Base-by-base conservation (phyloP, 164 flowering plant species). In the Nymphaea thermarum region DNA sequence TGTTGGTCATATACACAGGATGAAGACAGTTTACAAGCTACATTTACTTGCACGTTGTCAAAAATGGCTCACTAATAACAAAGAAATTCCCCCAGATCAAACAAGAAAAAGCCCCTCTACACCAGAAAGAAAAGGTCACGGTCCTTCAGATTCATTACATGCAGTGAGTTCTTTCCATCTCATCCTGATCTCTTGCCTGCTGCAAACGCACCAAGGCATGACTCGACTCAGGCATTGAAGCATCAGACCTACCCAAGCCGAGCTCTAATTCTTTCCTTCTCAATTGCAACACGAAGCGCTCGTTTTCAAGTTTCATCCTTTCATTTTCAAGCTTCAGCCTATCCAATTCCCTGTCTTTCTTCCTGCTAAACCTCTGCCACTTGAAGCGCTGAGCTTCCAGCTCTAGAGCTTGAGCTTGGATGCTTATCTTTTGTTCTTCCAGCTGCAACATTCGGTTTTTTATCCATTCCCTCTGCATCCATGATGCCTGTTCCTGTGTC, bases 341-440 rank as follows among this genome's bases (percentile, higher is more conserved):
- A 78, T 87, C 89, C 83, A 85, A 45, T 57, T 75, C 94, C 77
- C 94, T 80, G 76, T 90, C 96, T 77, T 92, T 92, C 82, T 86
- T 88, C 71, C 80, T 69, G 70, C 91, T 80, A 45, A 82, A 92
- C 67, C 78, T 89, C 61, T 78, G 67, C 98, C 98, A 91, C 71
- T 91, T 92, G 68, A 87, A 64, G 71, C 88, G 71, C 74, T 85
- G 87, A 77, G 78, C 86, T 79, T 87, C 96, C 4, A 92, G 73
- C 81, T 92, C 93, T 12, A 80, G 81, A 11, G 86, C 83, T 64
- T 87, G 73, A 4, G 45, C 65, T 47, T 82, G 82, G 67, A 73
- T 81, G 60, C 77, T 76, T 53, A 92, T 73, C 64, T 73, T 66
- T 69, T 83, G 79, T 74, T 92, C 96, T 68, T 92, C 91, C 71